Base-by-base conservation (phyloP, 148 eudicot species). In the Vaccinium corymbosum region DNA sequence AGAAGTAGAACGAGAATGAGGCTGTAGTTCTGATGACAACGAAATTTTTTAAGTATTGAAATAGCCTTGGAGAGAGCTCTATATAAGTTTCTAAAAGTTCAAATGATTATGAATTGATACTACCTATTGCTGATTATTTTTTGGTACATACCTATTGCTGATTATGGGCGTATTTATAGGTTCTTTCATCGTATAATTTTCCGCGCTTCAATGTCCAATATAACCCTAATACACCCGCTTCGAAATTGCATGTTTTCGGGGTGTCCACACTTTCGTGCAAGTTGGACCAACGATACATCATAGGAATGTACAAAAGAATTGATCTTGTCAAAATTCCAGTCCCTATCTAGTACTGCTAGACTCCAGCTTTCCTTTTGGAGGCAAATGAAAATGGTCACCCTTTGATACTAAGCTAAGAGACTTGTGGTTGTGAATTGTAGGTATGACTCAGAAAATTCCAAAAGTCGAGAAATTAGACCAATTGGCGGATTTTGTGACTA, bases 151-250 rank as follows among this genome's bases (percentile, higher is more conserved):
- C 32, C 50, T 35, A 22, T 77, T 22, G 57, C 14, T 49, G 80
- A 51, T 49, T 77, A 22, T 77, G 80, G 27, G 32, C 6, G 46
- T 77, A 77, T 77, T 49, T 77, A 77, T 77, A 50, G 80, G 5
- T 59, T n/a, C 32, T 22, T n/a, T 22, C 11, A 20, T 77, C 80
- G 22, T 50, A 49, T n/a, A 49, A 77, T 77, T 51, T 50, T 51
- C 9, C 17, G 11, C 15, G 7, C 50, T 51, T 49, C 56, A 77
- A 77, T 29, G 22, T 50, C 11, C 59, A 19, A 42, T 42, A 42
- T 42, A 42, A 42, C 46, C 46, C 46, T 42, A 42, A 42, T 42
- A 42, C 46, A 4, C 46, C 46, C 46, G 46, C 46, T 42, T 42
- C 46, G 46, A 42, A 42, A 42, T 42, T 42, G 46, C 46, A 42